Evolutionary conservation across 2,329 filamentous ascomycete genomes (phyloP).

Genomic region (Verticillium tricorpus): DNA sequence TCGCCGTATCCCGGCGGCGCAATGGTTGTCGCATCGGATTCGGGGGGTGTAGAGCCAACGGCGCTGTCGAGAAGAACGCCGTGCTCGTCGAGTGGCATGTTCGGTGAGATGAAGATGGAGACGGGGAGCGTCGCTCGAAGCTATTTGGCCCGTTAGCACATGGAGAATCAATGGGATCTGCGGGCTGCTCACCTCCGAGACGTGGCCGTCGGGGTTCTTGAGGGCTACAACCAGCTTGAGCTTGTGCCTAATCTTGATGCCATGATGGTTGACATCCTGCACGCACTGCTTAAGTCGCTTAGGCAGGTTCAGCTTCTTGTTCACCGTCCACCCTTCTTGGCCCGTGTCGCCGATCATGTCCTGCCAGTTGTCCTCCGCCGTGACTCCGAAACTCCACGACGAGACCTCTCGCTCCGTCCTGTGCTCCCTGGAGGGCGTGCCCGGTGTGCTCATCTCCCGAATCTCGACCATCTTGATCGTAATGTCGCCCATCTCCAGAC

Average conservation of each 20-base stretch:
- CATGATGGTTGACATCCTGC: slow-evolving; percentile 83
- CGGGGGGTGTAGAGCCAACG: slow-evolving; percentile 16
- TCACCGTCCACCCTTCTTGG: slow-evolving; percentile 61
- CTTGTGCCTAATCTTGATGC: slow-evolving; percentile 91
- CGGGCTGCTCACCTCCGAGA: slow-evolving; percentile 65
- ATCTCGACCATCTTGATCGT: slow-evolving; percentile 76
- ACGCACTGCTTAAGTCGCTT: slow-evolving; percentile 78
- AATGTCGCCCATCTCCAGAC: slow-evolving; percentile 78
- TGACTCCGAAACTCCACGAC: slow-evolving; percentile 52
- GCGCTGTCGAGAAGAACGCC: slow-evolving; percentile 69
- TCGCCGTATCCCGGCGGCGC: slow-evolving; percentile 92
- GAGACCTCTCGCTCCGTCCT: slow-evolving; percentile 62
- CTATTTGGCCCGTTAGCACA: slow-evolving; percentile 31
- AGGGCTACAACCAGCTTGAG: slow-evolving; percentile 87
- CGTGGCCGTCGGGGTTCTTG: slow-evolving; percentile 90
- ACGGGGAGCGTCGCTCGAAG: slow-evolving; percentile 86
- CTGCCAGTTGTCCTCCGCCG: slow-evolving; percentile 59
- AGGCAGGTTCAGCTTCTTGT: slow-evolving; percentile 64
- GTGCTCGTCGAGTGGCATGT: slow-evolving; percentile 81
- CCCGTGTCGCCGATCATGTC: slow-evolving; percentile 65
- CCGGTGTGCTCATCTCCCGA: slow-evolving; percentile 56
- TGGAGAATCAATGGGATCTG: not conserved
- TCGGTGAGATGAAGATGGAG: slow-evolving; percentile 92
- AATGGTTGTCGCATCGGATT: slow-evolving; percentile 52
- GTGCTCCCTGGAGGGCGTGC: slow-evolving; percentile 48